A percentile compares a stretch with the other conserved stretches of the same genome.
These are phyloP conservation scores for Citrus glauca DNA, from an alignment of 345 rosid genomes.

Conservation along the genomic window DNA sequence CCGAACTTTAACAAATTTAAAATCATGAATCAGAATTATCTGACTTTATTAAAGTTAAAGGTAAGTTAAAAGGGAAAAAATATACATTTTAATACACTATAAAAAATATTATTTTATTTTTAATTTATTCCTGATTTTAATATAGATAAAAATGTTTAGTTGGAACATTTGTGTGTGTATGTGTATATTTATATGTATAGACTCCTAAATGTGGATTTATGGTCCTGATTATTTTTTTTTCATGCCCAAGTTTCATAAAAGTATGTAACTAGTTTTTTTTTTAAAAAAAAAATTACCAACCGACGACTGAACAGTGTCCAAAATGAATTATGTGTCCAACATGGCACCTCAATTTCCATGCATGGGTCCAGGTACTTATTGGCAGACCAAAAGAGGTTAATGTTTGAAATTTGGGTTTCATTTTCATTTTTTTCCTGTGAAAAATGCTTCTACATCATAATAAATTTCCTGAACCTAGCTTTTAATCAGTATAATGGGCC, in stretches of 20 bases:
- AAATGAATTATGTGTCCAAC: no score
- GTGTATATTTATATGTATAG: no score
- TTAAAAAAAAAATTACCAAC: background rate
- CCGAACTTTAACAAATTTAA: no score
- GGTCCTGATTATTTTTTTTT: background rate
- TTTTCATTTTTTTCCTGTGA: background rate
- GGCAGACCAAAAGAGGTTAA: background rate
- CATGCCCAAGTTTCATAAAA: background rate
- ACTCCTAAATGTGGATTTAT: no score
- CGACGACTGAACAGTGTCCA: background rate
- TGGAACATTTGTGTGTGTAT: no score
- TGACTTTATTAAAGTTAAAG: no score
- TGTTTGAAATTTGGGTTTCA: background rate
- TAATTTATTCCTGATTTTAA: no score
- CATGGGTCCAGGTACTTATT: background rate
- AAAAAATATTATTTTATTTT: no score
- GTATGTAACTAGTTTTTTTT: no score
- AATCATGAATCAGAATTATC: accelerated
- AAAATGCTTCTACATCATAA: background rate
- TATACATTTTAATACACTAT: no score
- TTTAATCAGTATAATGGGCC: background rate
- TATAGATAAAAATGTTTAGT: no score
- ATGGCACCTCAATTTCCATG: background rate
- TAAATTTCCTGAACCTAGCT: background rate
- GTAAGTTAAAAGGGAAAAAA: no score